Conservation (phyloP, 495 filamentous ascomycete species). For the Neurospora tetraspora region DNA sequence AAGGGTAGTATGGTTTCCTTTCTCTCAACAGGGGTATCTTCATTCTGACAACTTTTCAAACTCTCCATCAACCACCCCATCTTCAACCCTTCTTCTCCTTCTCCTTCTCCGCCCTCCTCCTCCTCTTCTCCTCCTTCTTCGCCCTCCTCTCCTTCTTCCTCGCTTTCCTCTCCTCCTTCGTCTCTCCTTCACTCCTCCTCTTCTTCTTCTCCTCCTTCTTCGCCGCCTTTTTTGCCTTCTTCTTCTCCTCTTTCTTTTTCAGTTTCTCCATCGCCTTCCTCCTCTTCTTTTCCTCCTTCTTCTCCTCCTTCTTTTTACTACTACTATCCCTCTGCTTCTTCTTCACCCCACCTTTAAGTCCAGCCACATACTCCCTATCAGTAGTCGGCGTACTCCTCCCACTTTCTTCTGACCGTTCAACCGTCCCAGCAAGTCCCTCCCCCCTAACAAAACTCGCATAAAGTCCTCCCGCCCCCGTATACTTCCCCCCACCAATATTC, state of each 20-base stretch:
- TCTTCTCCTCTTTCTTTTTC: slow-evolving; percentile 6
- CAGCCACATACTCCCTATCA: background rate
- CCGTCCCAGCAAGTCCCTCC: slow-evolving; percentile 58
- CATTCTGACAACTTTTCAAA: background rate
- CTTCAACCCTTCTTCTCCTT: background rate
- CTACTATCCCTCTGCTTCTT: slow-evolving; percentile 21
- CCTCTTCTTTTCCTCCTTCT: slow-evolving; percentile 26
- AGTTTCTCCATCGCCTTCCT: slow-evolving; percentile 11
- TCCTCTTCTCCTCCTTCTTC: slow-evolving; percentile 34
- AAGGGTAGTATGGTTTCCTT: background rate
- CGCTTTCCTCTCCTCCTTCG: slow-evolving; percentile 31
- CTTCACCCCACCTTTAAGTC: slow-evolving; percentile 6
- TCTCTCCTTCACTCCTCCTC: slow-evolving; percentile 15
- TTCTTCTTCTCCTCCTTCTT: slow-evolving; percentile 17
- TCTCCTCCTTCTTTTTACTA: slow-evolving; percentile 26
- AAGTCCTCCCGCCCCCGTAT: slow-evolving; percentile 46
- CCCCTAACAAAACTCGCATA: slow-evolving; percentile 78
- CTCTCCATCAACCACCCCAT: background rate
- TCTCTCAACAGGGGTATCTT: background rate
- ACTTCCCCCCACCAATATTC: slow-evolving; percentile 28
- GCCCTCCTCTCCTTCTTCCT: slow-evolving; percentile 34
- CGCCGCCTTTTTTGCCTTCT: slow-evolving; percentile 12
- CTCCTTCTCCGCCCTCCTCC: slow-evolving; percentile 6
- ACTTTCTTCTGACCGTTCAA: slow-evolving; percentile 8
- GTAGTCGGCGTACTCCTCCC: background rate